Evolutionary conservation across 148 eudicot genomes (phyloP).

Genomic region (Bassia scoparia): DNA sequence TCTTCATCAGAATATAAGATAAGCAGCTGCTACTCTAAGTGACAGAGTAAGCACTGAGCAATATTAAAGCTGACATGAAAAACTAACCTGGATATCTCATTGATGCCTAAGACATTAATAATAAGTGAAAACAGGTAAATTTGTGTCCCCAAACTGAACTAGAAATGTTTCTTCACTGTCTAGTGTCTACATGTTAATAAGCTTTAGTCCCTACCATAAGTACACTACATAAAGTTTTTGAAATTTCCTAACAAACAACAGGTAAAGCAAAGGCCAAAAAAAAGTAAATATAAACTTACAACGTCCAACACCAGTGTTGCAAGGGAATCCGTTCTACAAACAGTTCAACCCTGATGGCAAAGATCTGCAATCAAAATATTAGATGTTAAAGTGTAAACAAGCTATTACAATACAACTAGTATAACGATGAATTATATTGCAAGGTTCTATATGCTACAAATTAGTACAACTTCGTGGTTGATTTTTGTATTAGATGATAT

Average conservation of each 20-base stretch:
- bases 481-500: no score
- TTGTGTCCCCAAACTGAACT: not conserved
- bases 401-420: no score
- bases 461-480: no score
- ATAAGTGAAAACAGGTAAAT: not conserved
- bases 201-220: not conserved
- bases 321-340: slow-evolving; percentile 33
- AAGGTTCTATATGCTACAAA: no score
- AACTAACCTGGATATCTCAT: not conserved
- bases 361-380: slow-evolving; percentile 26
- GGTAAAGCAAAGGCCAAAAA: not conserved
- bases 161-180: no score
- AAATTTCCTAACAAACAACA: not conserved
- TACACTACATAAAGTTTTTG: not conserved
- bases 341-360: slow-evolving; percentile 34
- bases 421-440: no score
- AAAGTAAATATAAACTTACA: slow-evolving; percentile 23
- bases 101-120: not conserved
- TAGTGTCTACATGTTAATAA: not conserved
- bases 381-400: not conserved
- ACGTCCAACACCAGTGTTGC: slow-evolving; percentile 32
- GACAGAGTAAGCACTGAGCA: no score
- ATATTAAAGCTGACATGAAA: no score
- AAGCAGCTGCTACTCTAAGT: no score
- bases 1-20: no score